Evolutionary conservation across 2,329 filamentous ascomycete genomes (phyloP).

Genomic region (Diaporthe citriasiana): DNA sequence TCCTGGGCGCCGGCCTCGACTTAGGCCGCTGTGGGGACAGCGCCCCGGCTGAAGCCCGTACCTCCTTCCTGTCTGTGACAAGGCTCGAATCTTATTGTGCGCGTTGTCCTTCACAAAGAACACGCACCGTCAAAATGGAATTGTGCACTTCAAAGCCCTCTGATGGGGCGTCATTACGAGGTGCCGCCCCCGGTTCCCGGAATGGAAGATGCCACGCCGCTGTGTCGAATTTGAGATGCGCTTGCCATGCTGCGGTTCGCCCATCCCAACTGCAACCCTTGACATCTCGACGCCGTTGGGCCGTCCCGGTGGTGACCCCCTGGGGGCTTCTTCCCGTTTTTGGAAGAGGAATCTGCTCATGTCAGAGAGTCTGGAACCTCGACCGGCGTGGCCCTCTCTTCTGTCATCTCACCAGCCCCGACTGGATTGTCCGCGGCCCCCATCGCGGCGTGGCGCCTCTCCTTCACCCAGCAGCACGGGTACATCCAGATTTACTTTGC

Average conservation of each 20-base stretch:
- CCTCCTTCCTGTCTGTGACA: constrained; percentile 40
- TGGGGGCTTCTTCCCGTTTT: not conserved
- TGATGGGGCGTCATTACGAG: not conserved
- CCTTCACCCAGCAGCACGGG: constrained; percentile 26
- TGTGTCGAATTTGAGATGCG: constrained; percentile 19
- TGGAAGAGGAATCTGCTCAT: constrained; percentile 21
- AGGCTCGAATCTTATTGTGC: constrained; percentile 26
- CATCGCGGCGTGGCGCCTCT: constrained; percentile 30
- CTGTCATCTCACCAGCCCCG: constrained; percentile 12
- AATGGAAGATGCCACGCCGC: not conserved
- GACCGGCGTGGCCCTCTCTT: constrained; percentile 19
- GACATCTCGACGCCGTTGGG: constrained; percentile 20
- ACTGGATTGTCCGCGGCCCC: constrained; percentile 32
- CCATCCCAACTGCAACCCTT: constrained; percentile 21
- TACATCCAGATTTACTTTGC: constrained; percentile 22
- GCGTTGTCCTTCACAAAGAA: constrained; percentile 15
- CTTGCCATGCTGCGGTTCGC: constrained; percentile 23
- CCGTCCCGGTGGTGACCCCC: constrained; percentile 13
- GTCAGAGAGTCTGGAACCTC: constrained; percentile 33
- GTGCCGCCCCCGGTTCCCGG: constrained; percentile 16
- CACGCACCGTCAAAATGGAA: constrained; percentile 1
- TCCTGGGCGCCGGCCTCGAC: constrained; percentile 24
- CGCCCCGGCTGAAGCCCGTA: constrained; percentile 24
- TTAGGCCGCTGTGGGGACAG: constrained; percentile 33
- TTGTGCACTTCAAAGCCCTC: constrained; percentile 16